Evolutionary conservation across 768 basidiomycete species (phyloP).

Genomic region (Mycena vulgaris): DNA sequence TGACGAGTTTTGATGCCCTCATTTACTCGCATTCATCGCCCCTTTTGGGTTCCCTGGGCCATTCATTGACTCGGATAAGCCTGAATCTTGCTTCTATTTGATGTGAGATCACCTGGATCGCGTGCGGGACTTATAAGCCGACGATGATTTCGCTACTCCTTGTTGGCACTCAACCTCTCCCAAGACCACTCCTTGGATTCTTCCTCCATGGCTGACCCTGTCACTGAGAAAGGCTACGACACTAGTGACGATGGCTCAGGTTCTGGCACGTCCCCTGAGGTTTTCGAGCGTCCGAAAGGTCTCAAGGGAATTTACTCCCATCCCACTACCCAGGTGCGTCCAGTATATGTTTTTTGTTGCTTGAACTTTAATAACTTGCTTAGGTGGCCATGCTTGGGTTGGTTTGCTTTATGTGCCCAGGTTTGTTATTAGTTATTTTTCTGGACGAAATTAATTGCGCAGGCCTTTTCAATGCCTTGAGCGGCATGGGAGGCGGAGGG

Average conservation of each 20-base stretch:
- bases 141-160: background rate
- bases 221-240: conserved; percentile 42
- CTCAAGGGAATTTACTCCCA: conserved; percentile 66
- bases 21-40: background rate
- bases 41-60: background rate
- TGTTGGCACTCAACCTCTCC: conserved; percentile 31
- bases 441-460: conserved; percentile 4
- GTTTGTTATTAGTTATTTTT: conserved; percentile 50
- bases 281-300: conserved; percentile 60
- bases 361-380: too few relatives aligned
- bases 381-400: conserved; percentile 69
- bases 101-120: conserved; percentile 27
- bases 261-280: conserved; percentile 40
- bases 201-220: conserved; percentile 26
- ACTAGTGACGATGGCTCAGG: conserved; percentile 48
- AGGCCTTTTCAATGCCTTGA: conserved; percentile 86
- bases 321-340: conserved; percentile 63
- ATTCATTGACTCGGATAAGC: conserved; percentile 11
- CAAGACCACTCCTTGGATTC: conserved; percentile 22
- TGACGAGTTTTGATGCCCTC: too few relatives aligned
- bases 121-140: conserved; percentile 15
- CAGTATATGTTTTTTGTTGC: too few relatives aligned
- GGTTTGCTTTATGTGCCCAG: conserved; percentile 66
- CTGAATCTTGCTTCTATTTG: conserved; percentile 17
- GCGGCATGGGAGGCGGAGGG: conserved; percentile 86